Evolutionary conservation across 2,329 filamentous ascomycete species (phyloP).

Genomic region (Phoma sp.): DNA sequence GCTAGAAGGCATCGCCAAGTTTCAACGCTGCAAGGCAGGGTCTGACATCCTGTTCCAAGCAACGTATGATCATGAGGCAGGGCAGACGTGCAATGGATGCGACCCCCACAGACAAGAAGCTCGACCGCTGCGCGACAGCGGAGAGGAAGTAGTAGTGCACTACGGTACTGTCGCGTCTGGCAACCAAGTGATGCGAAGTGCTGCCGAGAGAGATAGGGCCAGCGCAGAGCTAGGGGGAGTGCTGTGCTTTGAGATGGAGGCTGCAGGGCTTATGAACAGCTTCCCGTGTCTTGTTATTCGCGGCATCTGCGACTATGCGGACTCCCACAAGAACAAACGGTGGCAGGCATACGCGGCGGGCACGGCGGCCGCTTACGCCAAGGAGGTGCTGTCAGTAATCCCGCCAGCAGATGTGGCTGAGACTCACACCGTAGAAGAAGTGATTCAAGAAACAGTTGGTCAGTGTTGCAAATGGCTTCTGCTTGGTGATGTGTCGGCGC

Average conservation of each 20-base stretch:
- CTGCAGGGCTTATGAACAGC: not conserved
- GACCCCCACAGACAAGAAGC: no score
- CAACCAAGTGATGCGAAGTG: not conserved
- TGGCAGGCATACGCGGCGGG: conserved; percentile 4
- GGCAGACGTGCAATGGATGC: no score
- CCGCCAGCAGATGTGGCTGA: no score
- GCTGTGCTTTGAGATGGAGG: conserved; percentile 7
- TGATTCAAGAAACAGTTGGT: no score
- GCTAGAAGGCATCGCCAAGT: no score
- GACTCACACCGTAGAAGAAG: no score
- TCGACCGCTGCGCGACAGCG: no score
- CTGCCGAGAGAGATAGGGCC: not conserved
- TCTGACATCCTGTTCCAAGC: conserved; percentile 5
- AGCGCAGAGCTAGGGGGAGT: no score
- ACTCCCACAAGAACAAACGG: not conserved
- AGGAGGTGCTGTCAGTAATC: no score
- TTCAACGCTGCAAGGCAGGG: not conserved
- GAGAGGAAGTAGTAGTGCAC: no score
- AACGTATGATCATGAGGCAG: conserved; percentile 1
- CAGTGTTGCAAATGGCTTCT: no score
- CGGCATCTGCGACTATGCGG: conserved; percentile 6
- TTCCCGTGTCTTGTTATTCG: conserved; percentile 5
- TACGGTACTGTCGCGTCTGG: not conserved
- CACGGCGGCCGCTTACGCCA: not conserved
- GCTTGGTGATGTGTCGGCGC: no score